Base-by-base conservation (phyloP, 768 basidiomycete genomes). In the Lenzites betulinus region DNA sequence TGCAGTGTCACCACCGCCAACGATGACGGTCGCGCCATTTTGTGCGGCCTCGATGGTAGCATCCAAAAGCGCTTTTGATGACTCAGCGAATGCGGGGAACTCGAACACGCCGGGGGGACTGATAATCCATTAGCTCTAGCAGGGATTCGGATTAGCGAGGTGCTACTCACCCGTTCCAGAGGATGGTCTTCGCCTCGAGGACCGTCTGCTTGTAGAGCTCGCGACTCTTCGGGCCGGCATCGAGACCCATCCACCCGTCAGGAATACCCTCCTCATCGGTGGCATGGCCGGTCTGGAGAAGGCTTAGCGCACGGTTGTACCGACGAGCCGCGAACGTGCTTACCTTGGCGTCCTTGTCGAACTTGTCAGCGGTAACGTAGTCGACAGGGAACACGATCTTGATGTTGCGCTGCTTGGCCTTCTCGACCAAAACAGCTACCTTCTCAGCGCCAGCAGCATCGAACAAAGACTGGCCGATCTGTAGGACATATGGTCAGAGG, bases 41-140 rank as follows among this genome's bases (percentile, higher is more conserved):
- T 86, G 74, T 51, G 93, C 93, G 26, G 95, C 95, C 68, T 93
- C 88, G 68, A 96, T 83, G 69, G 84, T 86, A 30, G 92, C 93
- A 50, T 93, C 86, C 25, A 98, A 86, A 43, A 97, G 86, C 12
- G 87, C 75, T 70, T 86, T 84, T 5, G 95, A 97, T 42, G 95
- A 95, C 36, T 77, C 79, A 0, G 95, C 89, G 69, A 99, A 99
- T 20, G 86, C 85, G 39, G 92, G 86, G 81, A 97, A 96, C 75
- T 99, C 96, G 74, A 99, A 99, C 39, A 99, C 96, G 67, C 96
- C 96, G 36, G 95, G 90, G 42, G 97, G 96, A 38, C 96, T 98
- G 71, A 66, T 71, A 30, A 26, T 16, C 12, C 7, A 47, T 62
- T 16, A 65, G 44, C 12, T 48, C 5, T 5, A 15, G 3, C 30